phyloP scores from a whole-genome alignment of 352 stramenopile species.

The Pythium phragmiticola region DNA sequence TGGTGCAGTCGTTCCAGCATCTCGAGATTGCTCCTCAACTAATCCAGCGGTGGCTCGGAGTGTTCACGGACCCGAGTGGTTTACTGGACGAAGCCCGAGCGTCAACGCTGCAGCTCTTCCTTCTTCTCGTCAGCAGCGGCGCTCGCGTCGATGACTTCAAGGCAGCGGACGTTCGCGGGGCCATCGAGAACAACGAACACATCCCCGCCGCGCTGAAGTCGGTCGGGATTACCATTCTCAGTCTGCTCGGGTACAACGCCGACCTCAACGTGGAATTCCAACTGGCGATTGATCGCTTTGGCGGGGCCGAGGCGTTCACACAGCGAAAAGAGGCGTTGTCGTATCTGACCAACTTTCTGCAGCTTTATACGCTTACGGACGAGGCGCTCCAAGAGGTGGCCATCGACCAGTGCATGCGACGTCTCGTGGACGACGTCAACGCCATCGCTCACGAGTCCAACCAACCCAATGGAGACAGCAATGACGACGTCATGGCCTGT shows the following conservation, averaged over 20 bases:
- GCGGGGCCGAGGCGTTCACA: constrained; percentile 16
- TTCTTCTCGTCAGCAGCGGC: constrained; percentile 56
- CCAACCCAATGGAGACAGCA: constrained; percentile 9
- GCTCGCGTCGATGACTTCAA: constrained; percentile 60
- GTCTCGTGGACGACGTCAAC: constrained; percentile 30
- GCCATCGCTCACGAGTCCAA: constrained; percentile 18
- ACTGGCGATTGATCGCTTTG: constrained; percentile 41
- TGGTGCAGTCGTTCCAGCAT: constrained; percentile 30
- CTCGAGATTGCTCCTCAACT: constrained; percentile 27
- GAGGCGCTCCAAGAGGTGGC: constrained; percentile 43
- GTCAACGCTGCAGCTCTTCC: constrained; percentile 47
- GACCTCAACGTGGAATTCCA: constrained; percentile 70
- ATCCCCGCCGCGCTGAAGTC: constrained; percentile 52
- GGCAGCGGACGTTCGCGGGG: constrained; percentile 37
- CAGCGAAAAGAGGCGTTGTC: constrained; percentile 39
- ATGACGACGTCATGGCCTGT: constrained; percentile 3
- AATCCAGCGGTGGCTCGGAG: constrained; percentile 34
- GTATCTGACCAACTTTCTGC: constrained; percentile 66
- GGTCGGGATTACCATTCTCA: constrained; percentile 55
- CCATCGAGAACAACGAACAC: constrained; percentile 61
- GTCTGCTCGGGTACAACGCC: constrained; percentile 64
- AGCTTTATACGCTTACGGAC: constrained; percentile 59
- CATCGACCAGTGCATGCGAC: constrained; percentile 55
- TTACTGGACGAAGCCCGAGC: constrained; percentile 34
- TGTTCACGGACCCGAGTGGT: constrained; percentile 34